Conservation (phyloP, 139 green algal species). For the Raphidocelis subcapitata region DNA sequence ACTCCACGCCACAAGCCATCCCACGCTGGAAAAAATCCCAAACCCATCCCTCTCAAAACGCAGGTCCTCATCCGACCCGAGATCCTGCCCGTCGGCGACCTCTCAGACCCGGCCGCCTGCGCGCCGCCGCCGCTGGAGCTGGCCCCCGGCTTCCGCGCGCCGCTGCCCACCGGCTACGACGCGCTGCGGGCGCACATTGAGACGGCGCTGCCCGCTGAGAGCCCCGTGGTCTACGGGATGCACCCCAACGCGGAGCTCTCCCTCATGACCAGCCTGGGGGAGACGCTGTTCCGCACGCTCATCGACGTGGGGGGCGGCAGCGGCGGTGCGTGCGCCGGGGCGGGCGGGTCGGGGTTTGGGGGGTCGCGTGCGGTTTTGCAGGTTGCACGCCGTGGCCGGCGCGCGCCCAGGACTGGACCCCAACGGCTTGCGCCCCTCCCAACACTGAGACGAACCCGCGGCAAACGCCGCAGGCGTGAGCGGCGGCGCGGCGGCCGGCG, state of each 20-base stretch:
- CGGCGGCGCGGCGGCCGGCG: slow-evolving; percentile 41
- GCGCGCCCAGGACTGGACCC: too few species aligned
- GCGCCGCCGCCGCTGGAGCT: slow-evolving; percentile 63
- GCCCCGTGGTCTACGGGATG: slow-evolving; percentile 84
- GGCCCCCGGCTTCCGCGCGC: slow-evolving; percentile 77
- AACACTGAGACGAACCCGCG: too few species aligned
- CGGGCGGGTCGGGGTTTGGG: too few species aligned
- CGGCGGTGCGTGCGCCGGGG: slow-evolving; percentile 33
- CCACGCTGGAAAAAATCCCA: too few species aligned
- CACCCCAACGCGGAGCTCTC: slow-evolving; percentile 85
- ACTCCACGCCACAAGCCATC: too few species aligned
- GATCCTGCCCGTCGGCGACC: slow-evolving; percentile 63
- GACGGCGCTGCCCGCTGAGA: slow-evolving; percentile 70
- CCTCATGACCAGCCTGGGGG: slow-evolving; percentile 76
- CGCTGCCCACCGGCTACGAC: slow-evolving; percentile 63
- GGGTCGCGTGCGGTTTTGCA: too few species aligned
- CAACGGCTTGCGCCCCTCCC: too few species aligned
- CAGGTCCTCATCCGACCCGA: slow-evolving; percentile 71
- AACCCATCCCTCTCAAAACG: too few species aligned
- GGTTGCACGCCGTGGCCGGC: too few species aligned
- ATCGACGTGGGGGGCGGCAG: slow-evolving; percentile 66
- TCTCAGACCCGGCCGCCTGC: slow-evolving; percentile 47
- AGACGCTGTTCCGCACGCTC: slow-evolving; percentile 86
- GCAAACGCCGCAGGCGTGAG: slow-evolving; percentile 34
- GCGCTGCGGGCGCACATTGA: slow-evolving; percentile 77